Conservation (phyloP, 257 asterid species). For the Solanum pennellii region DNA sequence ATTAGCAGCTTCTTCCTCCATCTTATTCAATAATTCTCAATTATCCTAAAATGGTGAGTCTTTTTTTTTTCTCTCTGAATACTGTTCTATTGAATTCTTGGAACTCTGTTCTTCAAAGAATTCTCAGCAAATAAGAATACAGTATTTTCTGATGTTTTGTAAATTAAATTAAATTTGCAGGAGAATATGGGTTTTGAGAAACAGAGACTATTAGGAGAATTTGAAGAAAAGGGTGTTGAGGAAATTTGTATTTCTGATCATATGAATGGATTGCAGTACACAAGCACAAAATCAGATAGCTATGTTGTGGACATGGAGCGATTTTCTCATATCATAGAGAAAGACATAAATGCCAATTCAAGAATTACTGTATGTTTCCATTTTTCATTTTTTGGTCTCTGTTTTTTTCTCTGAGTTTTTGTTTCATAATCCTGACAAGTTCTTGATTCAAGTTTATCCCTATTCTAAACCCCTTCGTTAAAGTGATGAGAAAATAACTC, state of each 20-base stretch:
- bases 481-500: background rate
- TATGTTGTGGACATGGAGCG: constrained; percentile 39
- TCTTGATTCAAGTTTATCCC: background rate
- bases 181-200: constrained; percentile 25
- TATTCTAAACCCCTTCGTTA: background rate
- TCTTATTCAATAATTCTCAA: background rate
- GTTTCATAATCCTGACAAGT: background rate
- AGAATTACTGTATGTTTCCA: constrained; percentile 41
- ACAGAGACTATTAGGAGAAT: constrained; percentile 12
- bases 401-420: background rate
- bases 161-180: constrained; percentile 6
- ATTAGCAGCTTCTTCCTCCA: constrained; percentile 2
- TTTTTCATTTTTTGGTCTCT: background rate
- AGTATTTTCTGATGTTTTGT: background rate
- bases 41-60: background rate
- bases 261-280: background rate
- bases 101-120: background rate
- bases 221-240: constrained; percentile 7
- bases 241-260: background rate
- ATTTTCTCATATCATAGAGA: constrained; percentile 38
- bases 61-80: background rate
- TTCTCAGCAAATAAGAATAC: background rate
- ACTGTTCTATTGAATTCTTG: background rate
- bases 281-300: constrained; percentile 1
- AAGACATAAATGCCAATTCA: constrained; percentile 39